Conservation (phyloP, 192 early-diverging fungal species). For the Podila verticillata region DNA sequence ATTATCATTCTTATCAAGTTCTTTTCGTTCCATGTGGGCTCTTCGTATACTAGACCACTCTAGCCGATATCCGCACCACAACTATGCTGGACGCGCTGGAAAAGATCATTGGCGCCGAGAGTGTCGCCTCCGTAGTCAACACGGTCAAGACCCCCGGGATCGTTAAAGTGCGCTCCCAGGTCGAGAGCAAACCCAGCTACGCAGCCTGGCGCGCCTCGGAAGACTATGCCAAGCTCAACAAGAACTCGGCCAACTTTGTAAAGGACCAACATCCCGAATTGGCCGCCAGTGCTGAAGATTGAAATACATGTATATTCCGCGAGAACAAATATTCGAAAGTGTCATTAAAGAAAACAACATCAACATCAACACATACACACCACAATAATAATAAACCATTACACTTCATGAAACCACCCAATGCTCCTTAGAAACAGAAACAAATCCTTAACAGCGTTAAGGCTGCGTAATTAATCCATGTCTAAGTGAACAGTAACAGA, state of each 20-base stretch:
- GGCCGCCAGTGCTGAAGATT: no score
- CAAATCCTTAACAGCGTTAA: no score
- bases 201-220: slow-evolving; percentile 19
- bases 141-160: slow-evolving; percentile 17
- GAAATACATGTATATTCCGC: no score
- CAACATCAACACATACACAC: no score
- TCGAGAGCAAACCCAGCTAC: slow-evolving; percentile 26
- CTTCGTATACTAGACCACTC: slow-evolving; percentile 6
- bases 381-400: no score
- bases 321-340: no score
- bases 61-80: slow-evolving; percentile 28
- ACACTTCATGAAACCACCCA: no score
- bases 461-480: no score
- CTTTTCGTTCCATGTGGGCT: not conserved
- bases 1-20: no score
- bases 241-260: slow-evolving; percentile 8
- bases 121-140: slow-evolving; percentile 21
- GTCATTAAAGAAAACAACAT: no score
- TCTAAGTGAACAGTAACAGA: no score
- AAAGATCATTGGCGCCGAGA: slow-evolving; percentile 21
- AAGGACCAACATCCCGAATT: slow-evolving; percentile 19
- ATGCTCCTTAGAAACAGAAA: no score
- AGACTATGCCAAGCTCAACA: slow-evolving; percentile 24
- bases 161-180: slow-evolving; percentile 11
- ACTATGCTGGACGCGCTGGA: slow-evolving; percentile 23